Conservation (phyloP, 73 alveolate species). For the Chromera velia region DNA sequence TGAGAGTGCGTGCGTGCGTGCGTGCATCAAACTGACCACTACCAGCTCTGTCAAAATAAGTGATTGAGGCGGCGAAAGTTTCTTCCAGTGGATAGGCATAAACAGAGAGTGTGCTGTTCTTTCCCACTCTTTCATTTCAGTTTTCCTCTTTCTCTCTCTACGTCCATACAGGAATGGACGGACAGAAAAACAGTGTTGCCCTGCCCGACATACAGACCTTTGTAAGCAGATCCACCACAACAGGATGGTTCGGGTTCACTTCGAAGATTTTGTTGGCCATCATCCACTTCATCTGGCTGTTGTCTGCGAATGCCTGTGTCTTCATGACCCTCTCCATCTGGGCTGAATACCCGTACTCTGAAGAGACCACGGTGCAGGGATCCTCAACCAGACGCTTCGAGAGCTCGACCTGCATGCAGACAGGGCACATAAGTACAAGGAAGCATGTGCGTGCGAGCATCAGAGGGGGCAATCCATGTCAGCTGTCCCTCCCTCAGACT, state of each 20-base stretch:
- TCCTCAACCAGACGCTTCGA: conserved; percentile 79
- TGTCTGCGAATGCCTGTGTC: conserved; percentile 84
- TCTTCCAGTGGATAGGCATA: no score
- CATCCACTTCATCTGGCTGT: conserved; percentile 74
- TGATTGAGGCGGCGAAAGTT: no score
- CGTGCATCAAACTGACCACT: no score
- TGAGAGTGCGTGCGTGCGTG: no score
- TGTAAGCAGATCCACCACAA: conserved; percentile 58
- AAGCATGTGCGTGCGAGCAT: background rate
- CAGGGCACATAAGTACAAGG: background rate
- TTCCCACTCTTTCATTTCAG: no score
- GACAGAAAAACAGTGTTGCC: no score
- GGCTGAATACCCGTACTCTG: conserved; percentile 84
- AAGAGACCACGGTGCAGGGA: conserved; percentile 69
- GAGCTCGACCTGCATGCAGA: conserved; percentile 5
- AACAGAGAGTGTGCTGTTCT: no score
- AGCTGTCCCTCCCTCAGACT: no score
- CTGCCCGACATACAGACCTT: conserved; percentile 21
- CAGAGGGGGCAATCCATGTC: no score
- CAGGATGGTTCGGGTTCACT: conserved; percentile 84
- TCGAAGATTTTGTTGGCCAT: conserved; percentile 81
- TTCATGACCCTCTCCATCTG: conserved; percentile 81
- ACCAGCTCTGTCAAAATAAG: no score
- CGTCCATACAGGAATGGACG: no score
- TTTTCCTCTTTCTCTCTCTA: no score